These are phyloP conservation scores for Penicillium malachiteum DNA, from an alignment of 495 filamentous ascomycete genomes.

Conservation along the genomic window DNA sequence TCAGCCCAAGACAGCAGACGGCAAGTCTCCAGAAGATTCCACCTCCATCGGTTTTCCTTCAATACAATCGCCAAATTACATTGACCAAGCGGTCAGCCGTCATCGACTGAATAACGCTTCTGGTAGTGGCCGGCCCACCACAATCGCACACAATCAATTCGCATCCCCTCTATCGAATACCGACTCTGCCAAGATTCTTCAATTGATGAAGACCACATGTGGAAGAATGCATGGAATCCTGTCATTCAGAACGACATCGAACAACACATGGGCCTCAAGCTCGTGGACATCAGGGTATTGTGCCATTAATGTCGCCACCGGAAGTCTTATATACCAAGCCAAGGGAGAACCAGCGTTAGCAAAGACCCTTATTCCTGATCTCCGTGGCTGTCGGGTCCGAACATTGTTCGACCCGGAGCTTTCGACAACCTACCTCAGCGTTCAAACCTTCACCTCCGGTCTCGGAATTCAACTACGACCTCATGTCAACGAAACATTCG, in stretches of 20 bases:
- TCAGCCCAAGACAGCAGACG: conserved; percentile 24
- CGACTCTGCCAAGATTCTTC: conserved; percentile 51
- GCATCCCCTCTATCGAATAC: conserved; percentile 54
- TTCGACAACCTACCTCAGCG: conserved; percentile 71
- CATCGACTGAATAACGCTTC: conserved; percentile 47
- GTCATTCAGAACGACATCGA: conserved; percentile 55
- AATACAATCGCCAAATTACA: conserved; percentile 44
- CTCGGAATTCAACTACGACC: conserved; percentile 75
- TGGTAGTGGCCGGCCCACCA: conserved; percentile 28
- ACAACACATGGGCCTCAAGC: conserved; percentile 47
- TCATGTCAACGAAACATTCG: conserved; percentile 70
- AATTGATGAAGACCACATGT: conserved; percentile 59
- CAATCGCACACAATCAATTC: conserved; percentile 39
- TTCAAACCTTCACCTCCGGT: conserved; percentile 68
- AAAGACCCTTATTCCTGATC: conserved; percentile 69
- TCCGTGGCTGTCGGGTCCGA: conserved; percentile 81
- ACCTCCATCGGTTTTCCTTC: conserved; percentile 54
- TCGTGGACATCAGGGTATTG: conserved; percentile 58
- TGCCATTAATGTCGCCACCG: conserved; percentile 56
- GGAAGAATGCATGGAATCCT: conserved; percentile 56
- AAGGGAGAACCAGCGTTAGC: conserved; percentile 56
- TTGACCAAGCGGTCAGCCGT: conserved; percentile 32
- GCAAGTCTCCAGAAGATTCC: conserved; percentile 24
- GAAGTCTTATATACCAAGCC: conserved; percentile 56
- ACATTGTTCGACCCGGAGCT: conserved; percentile 63